A percentile compares a stretch with the other conserved stretches of the same genome.
Evolutionary conservation across 768 basidiomycete genomes (phyloP).

Genomic region (Termitomyces sp.): DNA sequence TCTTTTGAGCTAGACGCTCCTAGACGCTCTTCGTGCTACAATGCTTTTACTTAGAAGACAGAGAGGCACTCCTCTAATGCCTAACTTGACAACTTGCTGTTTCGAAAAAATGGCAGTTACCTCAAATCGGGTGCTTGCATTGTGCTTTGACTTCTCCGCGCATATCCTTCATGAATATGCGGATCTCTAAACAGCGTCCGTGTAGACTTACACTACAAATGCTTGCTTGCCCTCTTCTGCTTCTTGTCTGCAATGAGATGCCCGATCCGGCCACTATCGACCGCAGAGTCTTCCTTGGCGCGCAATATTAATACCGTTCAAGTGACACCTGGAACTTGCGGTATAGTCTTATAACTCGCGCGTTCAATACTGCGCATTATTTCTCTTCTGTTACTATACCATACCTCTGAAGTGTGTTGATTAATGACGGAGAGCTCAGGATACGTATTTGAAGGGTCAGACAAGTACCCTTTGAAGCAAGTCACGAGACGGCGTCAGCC

Average conservation of each 20-base stretch:
- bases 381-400: background rate
- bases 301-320: background rate
- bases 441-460: background rate
- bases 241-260: background rate
- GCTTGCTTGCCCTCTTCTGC: background rate
- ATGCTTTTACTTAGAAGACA: background rate
- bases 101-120: background rate
- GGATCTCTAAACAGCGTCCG: background rate
- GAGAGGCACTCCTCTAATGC: background rate
- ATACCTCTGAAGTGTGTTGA: background rate
- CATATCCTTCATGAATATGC: background rate
- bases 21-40: too few species aligned
- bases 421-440: background rate
- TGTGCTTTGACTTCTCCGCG: background rate
- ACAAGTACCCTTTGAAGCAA: background rate
- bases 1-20: too few species aligned
- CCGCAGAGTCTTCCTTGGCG: conserved; percentile 2
- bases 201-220: background rate
- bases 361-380: conserved; percentile 1
- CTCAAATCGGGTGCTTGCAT: background rate
- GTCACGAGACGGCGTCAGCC: background rate
- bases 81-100: background rate
- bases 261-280: background rate
- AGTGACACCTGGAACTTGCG: conserved; percentile 1
- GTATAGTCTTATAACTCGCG: background rate